Percentiles rank a stretch among this genome's conserved stretches.
These are phyloP conservation scores for Fraxinus paxiana DNA, from an alignment of 305 asterid species.

Conservation along the genomic window DNA sequence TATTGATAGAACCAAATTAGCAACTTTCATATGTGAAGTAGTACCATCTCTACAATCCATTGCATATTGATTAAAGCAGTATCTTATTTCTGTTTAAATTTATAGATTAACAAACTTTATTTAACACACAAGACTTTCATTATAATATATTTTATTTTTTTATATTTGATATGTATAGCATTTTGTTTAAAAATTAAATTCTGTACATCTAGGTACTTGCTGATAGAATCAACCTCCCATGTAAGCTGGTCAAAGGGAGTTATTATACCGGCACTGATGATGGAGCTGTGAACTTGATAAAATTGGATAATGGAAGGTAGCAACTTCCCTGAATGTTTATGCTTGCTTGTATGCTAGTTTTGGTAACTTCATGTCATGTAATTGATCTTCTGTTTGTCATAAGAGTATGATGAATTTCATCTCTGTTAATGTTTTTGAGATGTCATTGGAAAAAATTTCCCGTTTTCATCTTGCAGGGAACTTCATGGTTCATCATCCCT, in stretches of 20 bases:
- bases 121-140: neutral
- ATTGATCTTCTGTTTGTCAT: slow-evolving; percentile 2
- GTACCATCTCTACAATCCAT: neutral
- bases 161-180: neutral
- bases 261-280: slow-evolving; percentile 93
- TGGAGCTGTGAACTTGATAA: slow-evolving; percentile 91
- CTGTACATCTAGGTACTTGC: slow-evolving; percentile 78
- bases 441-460: neutral
- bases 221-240: slow-evolving; percentile 79
- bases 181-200: slow-evolving; percentile 21
- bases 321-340: neutral
- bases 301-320: slow-evolving; percentile 86
- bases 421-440: neutral
- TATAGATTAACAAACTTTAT: neutral
- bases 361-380: neutral
- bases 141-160: neutral
- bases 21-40: neutral
- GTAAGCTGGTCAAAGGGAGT: slow-evolving; percentile 94
- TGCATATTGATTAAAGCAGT: neutral
- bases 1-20: neutral
- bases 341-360: slow-evolving; percentile 13
- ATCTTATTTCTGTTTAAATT: neutral
- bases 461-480: neutral
- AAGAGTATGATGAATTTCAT: neutral
- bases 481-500: neutral